A percentile compares a stretch with the other conserved stretches of the same genome.
These are phyloP conservation scores for Cordyceps cicadae DNA, from an alignment of 2,329 filamentous ascomycete species.

Conservation along the genomic window DNA sequence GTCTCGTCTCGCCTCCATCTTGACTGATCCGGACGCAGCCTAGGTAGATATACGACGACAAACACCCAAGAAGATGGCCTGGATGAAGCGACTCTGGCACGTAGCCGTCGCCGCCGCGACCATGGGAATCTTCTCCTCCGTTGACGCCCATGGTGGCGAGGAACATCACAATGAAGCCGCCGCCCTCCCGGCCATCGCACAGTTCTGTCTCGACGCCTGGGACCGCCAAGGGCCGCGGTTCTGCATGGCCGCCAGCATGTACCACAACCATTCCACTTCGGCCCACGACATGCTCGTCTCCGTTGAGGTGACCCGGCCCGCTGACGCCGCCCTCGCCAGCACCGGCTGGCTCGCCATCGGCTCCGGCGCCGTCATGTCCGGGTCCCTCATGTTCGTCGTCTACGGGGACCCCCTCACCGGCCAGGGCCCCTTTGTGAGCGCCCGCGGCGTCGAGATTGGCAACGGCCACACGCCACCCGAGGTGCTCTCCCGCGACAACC, in stretches of 20 bases:
- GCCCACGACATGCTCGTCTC: constrained; percentile 12
- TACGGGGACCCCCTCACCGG: constrained; percentile 9
- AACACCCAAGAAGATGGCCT: neutral
- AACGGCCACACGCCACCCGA: neutral
- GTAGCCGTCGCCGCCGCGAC: neutral
- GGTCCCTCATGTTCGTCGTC: constrained; percentile 11
- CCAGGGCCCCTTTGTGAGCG: constrained; percentile 9
- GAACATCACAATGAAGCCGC: neutral
- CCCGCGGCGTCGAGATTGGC: constrained; percentile 4
- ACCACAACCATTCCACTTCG: constrained; percentile 12
- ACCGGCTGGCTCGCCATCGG: constrained; percentile 11
- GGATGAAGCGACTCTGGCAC: neutral
- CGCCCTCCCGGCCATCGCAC: neutral
- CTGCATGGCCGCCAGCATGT: constrained; percentile 9
- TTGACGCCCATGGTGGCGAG: neutral
- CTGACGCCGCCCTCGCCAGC: constrained; percentile 1
- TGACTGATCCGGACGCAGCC: neutral
- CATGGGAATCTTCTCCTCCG: neutral
- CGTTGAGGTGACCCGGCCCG: constrained; percentile 2
- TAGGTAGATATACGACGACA: neutral
- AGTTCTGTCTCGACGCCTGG: constrained; percentile 10
- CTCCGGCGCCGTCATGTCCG: constrained; percentile 8
- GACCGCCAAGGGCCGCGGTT: neutral
- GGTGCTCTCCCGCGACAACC: neutral
- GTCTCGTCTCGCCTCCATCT: neutral